Evolutionary conservation across 2,329 filamentous ascomycete species (phyloP).

Genomic region (Claviceps digitariae): DNA sequence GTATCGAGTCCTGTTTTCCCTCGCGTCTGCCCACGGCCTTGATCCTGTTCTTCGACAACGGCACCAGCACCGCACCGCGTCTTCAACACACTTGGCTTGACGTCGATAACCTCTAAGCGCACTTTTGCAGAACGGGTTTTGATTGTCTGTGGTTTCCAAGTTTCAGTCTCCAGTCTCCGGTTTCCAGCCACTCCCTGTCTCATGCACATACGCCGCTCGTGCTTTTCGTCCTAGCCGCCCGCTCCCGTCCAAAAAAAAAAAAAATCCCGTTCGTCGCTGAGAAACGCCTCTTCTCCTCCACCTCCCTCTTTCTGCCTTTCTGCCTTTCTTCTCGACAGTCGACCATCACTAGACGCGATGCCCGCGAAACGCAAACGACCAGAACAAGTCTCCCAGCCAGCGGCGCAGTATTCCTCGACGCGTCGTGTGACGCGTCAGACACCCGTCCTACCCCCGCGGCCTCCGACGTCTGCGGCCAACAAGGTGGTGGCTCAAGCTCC

Average conservation of each 20-base stretch:
- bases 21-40: not conserved
- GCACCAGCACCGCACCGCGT: not conserved
- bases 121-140: not conserved
- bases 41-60: not conserved
- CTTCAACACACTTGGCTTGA: not conserved
- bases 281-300: not conserved
- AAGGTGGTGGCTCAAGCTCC: slow-evolving; percentile 6
- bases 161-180: too few relatives aligned
- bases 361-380: slow-evolving; percentile 25
- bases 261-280: not conserved
- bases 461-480: slow-evolving; percentile 8
- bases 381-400: slow-evolving; percentile 13
- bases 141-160: not conserved
- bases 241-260: not conserved
- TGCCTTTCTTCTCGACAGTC: not conserved
- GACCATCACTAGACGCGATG: slow-evolving; percentile 13
- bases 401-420: slow-evolving; percentile 13
- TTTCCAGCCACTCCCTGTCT: too few relatives aligned
- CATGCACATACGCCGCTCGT: not conserved
- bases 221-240: not conserved
- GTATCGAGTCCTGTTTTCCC: not conserved
- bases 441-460: slow-evolving; percentile 17
- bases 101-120: not conserved
- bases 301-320: not conserved
- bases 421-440: slow-evolving; percentile 28